Evolutionary conservation across 306 rosid genomes (phyloP), one percentile per base, ranked within the genome.

Genomic region (Prinsepia uniflora): DNA sequence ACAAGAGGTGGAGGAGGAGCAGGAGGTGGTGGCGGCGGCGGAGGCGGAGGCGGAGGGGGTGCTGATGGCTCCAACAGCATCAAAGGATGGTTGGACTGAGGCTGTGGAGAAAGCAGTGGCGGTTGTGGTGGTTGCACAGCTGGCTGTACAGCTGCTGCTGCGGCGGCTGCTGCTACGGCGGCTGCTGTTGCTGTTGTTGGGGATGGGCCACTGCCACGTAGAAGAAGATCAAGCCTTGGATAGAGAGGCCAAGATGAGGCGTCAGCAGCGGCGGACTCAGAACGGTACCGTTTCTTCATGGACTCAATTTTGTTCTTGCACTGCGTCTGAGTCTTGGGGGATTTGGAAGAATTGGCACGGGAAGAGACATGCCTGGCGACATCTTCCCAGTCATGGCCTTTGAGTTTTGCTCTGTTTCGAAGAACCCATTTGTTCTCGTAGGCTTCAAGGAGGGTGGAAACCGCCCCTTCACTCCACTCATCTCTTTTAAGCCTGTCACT

Each of bases 381-480:
- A 30, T 95, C 99, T 74, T 95, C 99, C 99, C 96, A 95, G 6
- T 95, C 99, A 39, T 87, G 97, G 17, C 99, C 97, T 42, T 91
- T 95, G 66, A 95, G 96, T 63, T 95, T 91, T 4, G 97, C 99
- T 76, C 99, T 79, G 50, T 95, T 95, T 54, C 99, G 72, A 0
- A 95, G 88, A 1, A 86, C 83, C 99, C 99, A 95, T 84, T 91
- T 95, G 45, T 79, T 39, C 68, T 91, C 96, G 34, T 95, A 91
- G 7, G 92, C 96, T 50, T 95, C 97, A 62, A 95, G 85, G 22
- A 95, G 96, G n/a, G 82, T 83, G 0, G 96, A 79, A 34, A 95
- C 97, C 0, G 97, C 99, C 8, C 99, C 99, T 84, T 95, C 99
- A 75, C 99, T 95, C 97, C 99, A 95, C 78, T 95, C 99, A 74